These are phyloP conservation scores for Uronychia setigera DNA, from an alignment of 73 alveolate genomes.

Conservation along the genomic window DNA sequence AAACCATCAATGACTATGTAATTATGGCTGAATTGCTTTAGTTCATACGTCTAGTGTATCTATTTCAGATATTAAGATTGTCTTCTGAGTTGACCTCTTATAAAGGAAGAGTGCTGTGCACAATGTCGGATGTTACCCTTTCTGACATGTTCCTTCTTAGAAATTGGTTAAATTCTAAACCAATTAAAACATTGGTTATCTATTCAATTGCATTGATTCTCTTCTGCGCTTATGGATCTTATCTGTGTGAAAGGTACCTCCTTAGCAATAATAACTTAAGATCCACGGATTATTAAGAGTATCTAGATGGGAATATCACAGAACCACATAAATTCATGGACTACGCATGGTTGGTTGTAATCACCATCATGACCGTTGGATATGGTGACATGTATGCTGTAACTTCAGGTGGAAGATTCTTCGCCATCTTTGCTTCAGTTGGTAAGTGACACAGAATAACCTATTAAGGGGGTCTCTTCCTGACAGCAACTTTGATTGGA, in stretches of 20 bases:
- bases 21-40: not conserved
- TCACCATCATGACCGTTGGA: slow-evolving; percentile 90
- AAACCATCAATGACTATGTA: not conserved
- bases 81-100: not conserved
- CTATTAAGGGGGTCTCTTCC: not conserved
- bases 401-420: slow-evolving; percentile 77
- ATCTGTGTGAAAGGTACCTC: not conserved
- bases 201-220: not conserved
- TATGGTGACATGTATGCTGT: slow-evolving; percentile 88
- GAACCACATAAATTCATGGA: slow-evolving; percentile 4
- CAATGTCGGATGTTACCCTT: not conserved
- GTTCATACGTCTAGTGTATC: not conserved
- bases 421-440: slow-evolving; percentile 42
- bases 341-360: slow-evolving; percentile 80
- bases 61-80: not conserved
- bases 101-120: not conserved
- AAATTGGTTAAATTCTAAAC: not conserved
- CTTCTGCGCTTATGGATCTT: not conserved
- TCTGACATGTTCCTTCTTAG: not conserved
- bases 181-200: not conserved
- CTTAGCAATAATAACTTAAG: not conserved
- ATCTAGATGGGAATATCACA: not conserved
- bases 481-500: not conserved
- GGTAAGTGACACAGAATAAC: not conserved
- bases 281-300: not conserved